Evolutionary conservation across 2,329 filamentous ascomycete species (phyloP).

Genomic region (Celoporthe dispersa): DNA sequence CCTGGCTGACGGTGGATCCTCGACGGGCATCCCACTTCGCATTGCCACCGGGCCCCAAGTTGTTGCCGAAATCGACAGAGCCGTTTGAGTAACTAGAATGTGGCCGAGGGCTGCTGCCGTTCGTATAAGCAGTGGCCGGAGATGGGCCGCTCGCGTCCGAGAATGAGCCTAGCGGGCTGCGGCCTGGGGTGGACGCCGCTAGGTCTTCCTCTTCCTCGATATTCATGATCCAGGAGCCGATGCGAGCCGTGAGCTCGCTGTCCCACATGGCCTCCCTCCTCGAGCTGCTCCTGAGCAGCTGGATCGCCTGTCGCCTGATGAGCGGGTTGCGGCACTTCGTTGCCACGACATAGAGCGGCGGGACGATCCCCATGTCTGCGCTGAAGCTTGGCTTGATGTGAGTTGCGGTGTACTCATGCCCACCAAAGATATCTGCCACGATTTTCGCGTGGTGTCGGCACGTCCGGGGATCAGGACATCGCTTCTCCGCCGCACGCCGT

Average conservation of each 20-base stretch:
- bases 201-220: conserved; percentile 55
- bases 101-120: conserved; percentile 34
- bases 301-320: conserved; percentile 63
- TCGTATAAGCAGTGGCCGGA: conserved; percentile 30
- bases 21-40: conserved; percentile 44
- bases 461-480: conserved; percentile 48
- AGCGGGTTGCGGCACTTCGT: conserved; percentile 66
- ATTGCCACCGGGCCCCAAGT: conserved; percentile 49
- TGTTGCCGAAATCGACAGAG: conserved; percentile 42
- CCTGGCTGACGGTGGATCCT: conserved; percentile 34
- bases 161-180: conserved; percentile 32
- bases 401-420: conserved; percentile 48
- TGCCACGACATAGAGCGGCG: conserved; percentile 67
- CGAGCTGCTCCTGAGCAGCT: conserved; percentile 62
- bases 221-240: conserved; percentile 58
- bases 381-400: conserved; percentile 67
- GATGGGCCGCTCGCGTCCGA: conserved; percentile 22
- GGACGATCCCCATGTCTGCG: conserved; percentile 66
- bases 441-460: conserved; percentile 49
- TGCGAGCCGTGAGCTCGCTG: conserved; percentile 60
- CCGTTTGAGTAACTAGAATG: conserved; percentile 32
- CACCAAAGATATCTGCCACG: conserved; percentile 43
- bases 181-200: conserved; percentile 35
- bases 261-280: conserved; percentile 74
- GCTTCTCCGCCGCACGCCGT: conserved; percentile 50